Evolutionary conservation across 495 filamentous ascomycete genomes (phyloP).

Genomic region (Tuber aestivum): DNA sequence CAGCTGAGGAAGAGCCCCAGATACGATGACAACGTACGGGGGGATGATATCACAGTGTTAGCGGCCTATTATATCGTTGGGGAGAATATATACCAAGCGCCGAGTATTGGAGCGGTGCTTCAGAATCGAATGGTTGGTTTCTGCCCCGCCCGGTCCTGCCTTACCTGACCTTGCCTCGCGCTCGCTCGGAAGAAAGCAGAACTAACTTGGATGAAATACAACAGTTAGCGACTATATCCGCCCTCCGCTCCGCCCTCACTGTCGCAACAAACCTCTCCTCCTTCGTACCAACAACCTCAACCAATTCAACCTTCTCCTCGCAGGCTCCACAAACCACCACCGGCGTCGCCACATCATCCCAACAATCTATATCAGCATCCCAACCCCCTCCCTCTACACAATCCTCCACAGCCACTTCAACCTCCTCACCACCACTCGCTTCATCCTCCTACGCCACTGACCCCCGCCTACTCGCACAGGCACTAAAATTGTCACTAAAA

Average conservation of each 20-base stretch:
- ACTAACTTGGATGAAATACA: conserved; percentile 6
- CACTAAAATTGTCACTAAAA: conserved; percentile 12
- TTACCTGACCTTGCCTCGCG: neutral
- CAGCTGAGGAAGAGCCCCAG: conserved; percentile 57
- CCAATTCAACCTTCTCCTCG: conserved; percentile 47
- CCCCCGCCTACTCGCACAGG: conserved; percentile 17
- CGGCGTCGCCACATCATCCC: conserved; percentile 40
- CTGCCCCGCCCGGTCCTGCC: neutral
- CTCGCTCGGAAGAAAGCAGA: neutral
- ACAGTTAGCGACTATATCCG: conserved; percentile 30
- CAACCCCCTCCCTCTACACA: conserved; percentile 32
- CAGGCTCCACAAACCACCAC: conserved; percentile 65
- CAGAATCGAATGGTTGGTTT: conserved; percentile 63
- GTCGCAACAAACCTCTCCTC: conserved; percentile 56
- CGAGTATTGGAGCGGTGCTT: conserved; percentile 69
- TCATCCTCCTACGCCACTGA: conserved; percentile 30
- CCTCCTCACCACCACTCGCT: conserved; percentile 44
- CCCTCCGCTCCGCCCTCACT: conserved; percentile 32
- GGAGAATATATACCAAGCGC: conserved; percentile 85
- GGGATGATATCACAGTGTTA: conserved; percentile 63
- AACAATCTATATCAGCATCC: conserved; percentile 46
- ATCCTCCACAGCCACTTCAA: conserved; percentile 58
- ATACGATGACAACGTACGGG: conserved; percentile 56
- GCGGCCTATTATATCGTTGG: conserved; percentile 79
- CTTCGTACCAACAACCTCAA: conserved; percentile 62